Evolutionary conservation across 2,329 filamentous ascomycete genomes (phyloP), one percentile per base, ranked within the genome.

Genomic region (Exophiala calicioides): DNA sequence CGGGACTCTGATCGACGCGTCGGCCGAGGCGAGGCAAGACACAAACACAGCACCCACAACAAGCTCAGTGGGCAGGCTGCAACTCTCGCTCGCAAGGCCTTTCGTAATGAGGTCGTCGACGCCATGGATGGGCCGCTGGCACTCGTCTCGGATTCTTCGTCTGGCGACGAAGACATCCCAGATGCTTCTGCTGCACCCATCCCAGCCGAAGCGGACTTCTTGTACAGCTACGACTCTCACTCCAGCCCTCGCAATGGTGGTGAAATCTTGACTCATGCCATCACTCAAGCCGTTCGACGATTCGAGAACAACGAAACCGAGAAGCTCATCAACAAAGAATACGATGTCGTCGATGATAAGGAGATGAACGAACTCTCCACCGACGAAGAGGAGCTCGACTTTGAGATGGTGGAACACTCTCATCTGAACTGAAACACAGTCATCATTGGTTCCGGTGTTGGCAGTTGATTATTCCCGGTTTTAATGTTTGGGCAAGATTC

Each of bases 301-400:
- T 83, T 75, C 60, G 79, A 83, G 66, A 76, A 74, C 52, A 75
- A 75, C 58, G 75, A 80, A 65, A 82, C 78, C 2, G 77, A 80
- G 65, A 79, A 80, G 66, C 63, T 83, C 36, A 74, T 80, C 62
- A 77, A 75, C 66, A 71, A 73, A 45, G 79, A 82, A 66, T 83
- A 82, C 57, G 79, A 82, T 60, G 57, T 75, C 69, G 56, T 73
- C 19, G 59, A 59, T 13, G 64, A 67, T 41, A 63, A 65, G 33
- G 55, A 62, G n/a, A 55, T 66, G 24, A 67, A 68, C 50, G 67
- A 69, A 27, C 61, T 62, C 42, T 59, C 47, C 29, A 57, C 53
- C 19, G 62, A 66, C 47, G 64, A 67, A 21, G 63, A 65, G 44
- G 65, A 67, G 19, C 65, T 67, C 33, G 70, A 71, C 42, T 72